Base-by-base conservation (phyloP, 768 basidiomycete genomes). In the Infundibulicybe gibba region DNA sequence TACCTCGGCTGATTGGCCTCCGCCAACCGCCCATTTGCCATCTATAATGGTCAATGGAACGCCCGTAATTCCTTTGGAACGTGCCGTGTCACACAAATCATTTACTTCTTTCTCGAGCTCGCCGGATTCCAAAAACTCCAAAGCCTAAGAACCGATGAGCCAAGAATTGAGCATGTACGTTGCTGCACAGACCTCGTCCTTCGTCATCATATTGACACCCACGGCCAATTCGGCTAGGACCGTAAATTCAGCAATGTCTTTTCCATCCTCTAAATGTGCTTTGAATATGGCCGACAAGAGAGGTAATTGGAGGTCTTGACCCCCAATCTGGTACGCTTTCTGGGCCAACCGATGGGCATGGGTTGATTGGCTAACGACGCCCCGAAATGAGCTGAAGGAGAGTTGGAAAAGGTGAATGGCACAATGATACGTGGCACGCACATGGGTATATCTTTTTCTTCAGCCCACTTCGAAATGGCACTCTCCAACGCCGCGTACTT, bases 21-120 rank as follows among this genome's bases (percentile, higher is more conserved):
- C 88, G 42, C 77, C 81, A 20, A 90, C 75, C 5, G 82, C 86
- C 83, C 85, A 91, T 58, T 83, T 84, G 11, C 80, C 77, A 60
- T 90, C 81, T 54, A 91, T 84, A 56, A 91, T 79, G 20, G 81
- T 84, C 69, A 89, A 80, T 6, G 90, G 90, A 3, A 92, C 87
- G 33, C 89, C 88, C 5, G 78, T 81, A 43, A 92, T 79, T 14
- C 88, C 88, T 47, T 81, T 76, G 35, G 69, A 65, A 45, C 81
- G 76, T 34, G 85, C 85, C 41, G 79, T 75, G 8, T 73, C 70
- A 55, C 81, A 82, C 65, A 83, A 79, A 9, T 69, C 66, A 50
- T 81, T 67, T 1, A 91, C 81, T 52, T 87, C 85, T 44, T 75
- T 70, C 55, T 76, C 71, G 47, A 83, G 68, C 54, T 87, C 85